Percentiles rank a stretch among this genome's conserved stretches.
Conservation (phyloP, 1,284 basidiomycete species). For the Puccinia hordei region DNA sequence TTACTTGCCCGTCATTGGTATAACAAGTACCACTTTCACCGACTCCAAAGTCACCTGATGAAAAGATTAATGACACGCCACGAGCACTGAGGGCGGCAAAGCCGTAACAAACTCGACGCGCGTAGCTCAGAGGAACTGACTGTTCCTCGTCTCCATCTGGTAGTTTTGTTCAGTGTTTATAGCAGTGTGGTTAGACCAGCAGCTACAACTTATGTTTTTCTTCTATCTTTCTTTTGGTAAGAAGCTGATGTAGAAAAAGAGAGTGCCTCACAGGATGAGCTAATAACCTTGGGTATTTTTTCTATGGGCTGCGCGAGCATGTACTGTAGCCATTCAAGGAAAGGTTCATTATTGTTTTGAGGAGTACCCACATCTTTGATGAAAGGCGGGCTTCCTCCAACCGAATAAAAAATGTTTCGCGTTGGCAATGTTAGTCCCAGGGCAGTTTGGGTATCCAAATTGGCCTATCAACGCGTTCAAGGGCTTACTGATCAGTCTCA, state of each 20-base stretch:
- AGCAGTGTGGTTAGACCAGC: not conserved
- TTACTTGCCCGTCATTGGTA: slow-evolving; percentile 22
- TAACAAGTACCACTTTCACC: slow-evolving; percentile 31
- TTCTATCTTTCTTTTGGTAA: not conserved
- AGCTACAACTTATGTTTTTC: not conserved
- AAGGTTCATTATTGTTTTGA: slow-evolving; percentile 42
- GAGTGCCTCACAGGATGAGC: slow-evolving; percentile 44
- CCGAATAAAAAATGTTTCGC: slow-evolving; percentile 37
- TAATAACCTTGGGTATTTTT: slow-evolving; percentile 44
- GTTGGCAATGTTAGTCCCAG: slow-evolving; percentile 40
- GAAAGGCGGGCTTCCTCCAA: slow-evolving; percentile 36
- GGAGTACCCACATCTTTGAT: slow-evolving; percentile 5
- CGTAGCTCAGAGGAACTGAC: slow-evolving; percentile 56
- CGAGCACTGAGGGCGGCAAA: slow-evolving; percentile 60
- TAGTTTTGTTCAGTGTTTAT: not conserved
- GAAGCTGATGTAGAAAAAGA: not conserved
- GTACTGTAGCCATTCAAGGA: slow-evolving; percentile 48
- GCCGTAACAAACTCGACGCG: slow-evolving; percentile 58
- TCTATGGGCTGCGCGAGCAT: slow-evolving; percentile 19
- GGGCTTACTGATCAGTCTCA: not conserved
- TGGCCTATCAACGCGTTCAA: slow-evolving; percentile 8
- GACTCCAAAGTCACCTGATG: slow-evolving; percentile 58
- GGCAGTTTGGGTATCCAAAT: slow-evolving; percentile 44
- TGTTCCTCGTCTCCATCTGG: slow-evolving; percentile 47
- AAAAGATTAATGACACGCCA: slow-evolving; percentile 61